Base-by-base conservation (phyloP, 108 stramenopile genomes). In the Cylindrotheca closterium region DNA sequence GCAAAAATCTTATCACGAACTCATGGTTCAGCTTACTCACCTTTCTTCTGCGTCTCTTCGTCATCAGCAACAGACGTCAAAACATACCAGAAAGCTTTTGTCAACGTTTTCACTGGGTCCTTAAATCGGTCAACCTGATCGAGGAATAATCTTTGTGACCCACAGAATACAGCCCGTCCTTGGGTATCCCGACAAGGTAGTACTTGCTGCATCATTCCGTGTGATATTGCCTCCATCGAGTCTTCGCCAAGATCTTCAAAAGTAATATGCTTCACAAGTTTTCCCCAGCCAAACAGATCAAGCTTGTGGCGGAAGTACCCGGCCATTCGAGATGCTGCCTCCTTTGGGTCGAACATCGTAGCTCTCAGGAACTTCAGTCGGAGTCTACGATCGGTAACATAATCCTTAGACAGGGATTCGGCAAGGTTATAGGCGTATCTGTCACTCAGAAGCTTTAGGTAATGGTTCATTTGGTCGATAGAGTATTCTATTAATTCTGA, bases 281-380 rank as follows among this genome's bases (percentile, higher is more conserved):
- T 34, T 2, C 64, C 74, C 5, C 29, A 26, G 3, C 74, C 74
- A 42, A 75, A 75, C 8, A 75, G 63, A 25, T 63, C 59, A 2
- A 61, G 62, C 32, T 75, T 75, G 26, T 27, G 25, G 30, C 74
- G 73, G 15, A 74, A 69, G 34, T 70, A 21, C 21, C 30, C 12
- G 0, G 60, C 58, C 47, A 79, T 34, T 0, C 69, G 67, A 2
- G 26, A 22, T 2, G 78, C 78, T 3, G 78, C 73, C 21, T 50
- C 28, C 24, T 18, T 12, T 0, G 63, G 47, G 64, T 79, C 69
- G 24, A 75, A 75, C 22, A 34, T 26, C 31, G 63, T 73, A 27
- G 56, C 32, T 19, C 78, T 67, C 30, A 79, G 73, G 60, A 75
- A 79, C 51, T 48, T 70, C 28, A 79, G 63, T 23, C 63, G 63